Evolutionary conservation across 192 early-diverging fungal species (phyloP).

Genomic region (Backusella psychrophila): DNA sequence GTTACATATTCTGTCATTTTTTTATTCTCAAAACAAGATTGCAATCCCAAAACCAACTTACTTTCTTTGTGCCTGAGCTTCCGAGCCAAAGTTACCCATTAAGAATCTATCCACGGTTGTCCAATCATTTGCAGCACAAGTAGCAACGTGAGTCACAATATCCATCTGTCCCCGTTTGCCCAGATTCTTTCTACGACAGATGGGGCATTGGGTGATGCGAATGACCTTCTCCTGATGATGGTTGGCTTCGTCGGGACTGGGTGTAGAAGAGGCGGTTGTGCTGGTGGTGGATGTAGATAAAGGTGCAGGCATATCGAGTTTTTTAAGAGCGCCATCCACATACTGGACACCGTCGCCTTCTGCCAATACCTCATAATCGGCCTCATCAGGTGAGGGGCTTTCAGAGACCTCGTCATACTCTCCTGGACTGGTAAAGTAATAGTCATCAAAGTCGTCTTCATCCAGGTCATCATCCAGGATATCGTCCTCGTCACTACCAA

Average conservation of each 20-base stretch:
- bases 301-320: not conserved
- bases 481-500: conserved; percentile 21
- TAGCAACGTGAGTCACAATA: conserved; percentile 73
- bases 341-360: conserved; percentile 30
- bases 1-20: not conserved
- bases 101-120: conserved; percentile 67
- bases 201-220: conserved; percentile 63
- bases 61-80: conserved; percentile 70
- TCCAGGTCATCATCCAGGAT: conserved; percentile 26
- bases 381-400: conserved; percentile 5
- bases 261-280: not conserved
- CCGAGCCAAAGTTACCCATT: conserved; percentile 75
- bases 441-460: conserved; percentile 5
- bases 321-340: not conserved
- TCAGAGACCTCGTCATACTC: not conserved
- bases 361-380: conserved; percentile 19
- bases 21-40: not conserved
- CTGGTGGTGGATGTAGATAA: not conserved
- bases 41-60: conserved; percentile 39
- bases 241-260: not conserved
- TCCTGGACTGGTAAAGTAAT: not conserved
- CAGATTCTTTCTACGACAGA: conserved; percentile 62
- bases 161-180: conserved; percentile 57
- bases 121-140: conserved; percentile 69
- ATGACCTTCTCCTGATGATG: conserved; percentile 56